Conservation (phyloP, 169 alveolate species). For the Cystoisospora suis region DNA sequence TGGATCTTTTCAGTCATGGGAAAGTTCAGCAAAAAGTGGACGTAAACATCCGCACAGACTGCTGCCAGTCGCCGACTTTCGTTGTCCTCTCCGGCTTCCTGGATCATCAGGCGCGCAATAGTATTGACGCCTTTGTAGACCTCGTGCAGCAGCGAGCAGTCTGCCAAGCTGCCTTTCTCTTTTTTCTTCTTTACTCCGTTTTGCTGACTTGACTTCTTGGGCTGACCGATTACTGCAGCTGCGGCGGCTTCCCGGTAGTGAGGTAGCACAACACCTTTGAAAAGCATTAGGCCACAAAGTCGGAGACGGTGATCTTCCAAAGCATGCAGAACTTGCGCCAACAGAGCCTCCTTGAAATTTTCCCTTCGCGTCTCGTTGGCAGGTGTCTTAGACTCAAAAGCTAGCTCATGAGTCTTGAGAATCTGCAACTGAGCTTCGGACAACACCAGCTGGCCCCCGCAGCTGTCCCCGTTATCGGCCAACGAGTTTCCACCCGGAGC, state of each 20-base stretch:
- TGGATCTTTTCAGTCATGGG: conserved; percentile 66
- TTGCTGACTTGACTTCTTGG: conserved; percentile 1
- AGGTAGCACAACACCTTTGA: conserved; percentile 58
- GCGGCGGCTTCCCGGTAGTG: conserved; percentile 56
- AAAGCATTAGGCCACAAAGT: conserved; percentile 59
- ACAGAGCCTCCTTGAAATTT: conserved; percentile 56
- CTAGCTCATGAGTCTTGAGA: background rate
- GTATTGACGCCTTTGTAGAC: conserved; percentile 57
- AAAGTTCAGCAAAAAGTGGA: conserved; percentile 61
- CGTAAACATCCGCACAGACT: conserved; percentile 63
- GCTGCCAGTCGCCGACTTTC: conserved; percentile 43
- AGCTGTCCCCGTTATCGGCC: background rate
- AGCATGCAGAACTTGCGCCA: conserved; percentile 60
- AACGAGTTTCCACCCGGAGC: background rate
- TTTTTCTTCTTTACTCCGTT: conserved; percentile 29
- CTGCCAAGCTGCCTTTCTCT: conserved; percentile 18
- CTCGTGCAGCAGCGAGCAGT: conserved; percentile 13
- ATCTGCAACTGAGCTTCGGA: background rate
- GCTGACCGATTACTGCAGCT: conserved; percentile 40
- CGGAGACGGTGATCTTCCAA: conserved; percentile 59
- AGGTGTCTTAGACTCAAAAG: background rate
- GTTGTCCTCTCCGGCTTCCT: conserved; percentile 50
- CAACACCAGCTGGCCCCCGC: background rate
- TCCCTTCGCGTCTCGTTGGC: background rate
- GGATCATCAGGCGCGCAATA: conserved; percentile 64